Percentiles rank a stretch among this genome's conserved stretches.
These are phyloP conservation scores for Pelargonium nanum DNA, from an alignment of 345 rosid species.

Conservation along the genomic window DNA sequence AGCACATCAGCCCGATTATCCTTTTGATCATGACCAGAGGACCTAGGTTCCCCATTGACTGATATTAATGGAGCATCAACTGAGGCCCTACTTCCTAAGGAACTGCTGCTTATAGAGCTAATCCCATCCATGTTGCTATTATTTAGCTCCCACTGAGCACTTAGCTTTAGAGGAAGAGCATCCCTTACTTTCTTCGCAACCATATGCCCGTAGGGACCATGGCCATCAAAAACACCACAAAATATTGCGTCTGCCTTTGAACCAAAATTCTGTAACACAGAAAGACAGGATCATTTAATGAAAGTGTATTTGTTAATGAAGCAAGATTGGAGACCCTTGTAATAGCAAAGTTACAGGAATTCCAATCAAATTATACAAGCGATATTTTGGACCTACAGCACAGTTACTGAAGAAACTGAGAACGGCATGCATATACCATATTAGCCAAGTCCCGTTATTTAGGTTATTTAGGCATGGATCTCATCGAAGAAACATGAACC, in stretches of 20 bases:
- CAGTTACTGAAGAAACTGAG: neutral
- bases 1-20: neutral
- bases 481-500: neutral
- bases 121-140: neutral
- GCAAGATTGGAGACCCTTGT: neutral
- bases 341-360: no score
- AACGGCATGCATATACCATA: neutral
- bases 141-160: neutral
- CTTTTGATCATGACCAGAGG: neutral
- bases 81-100: neutral
- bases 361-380: no score
- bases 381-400: neutral
- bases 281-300: no score
- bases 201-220: constrained; percentile 7
- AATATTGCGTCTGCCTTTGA: constrained; percentile 5
- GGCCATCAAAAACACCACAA: constrained; percentile 15
- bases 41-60: neutral
- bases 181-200: constrained; percentile 4
- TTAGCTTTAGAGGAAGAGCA: neutral
- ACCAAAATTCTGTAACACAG: neutral
- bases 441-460: neutral
- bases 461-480: neutral
- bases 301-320: neutral
- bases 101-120: neutral
- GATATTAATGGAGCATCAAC: neutral